Conservation (phyloP, 2,329 filamentous ascomycete genomes). For the Penicillium freii region DNA sequence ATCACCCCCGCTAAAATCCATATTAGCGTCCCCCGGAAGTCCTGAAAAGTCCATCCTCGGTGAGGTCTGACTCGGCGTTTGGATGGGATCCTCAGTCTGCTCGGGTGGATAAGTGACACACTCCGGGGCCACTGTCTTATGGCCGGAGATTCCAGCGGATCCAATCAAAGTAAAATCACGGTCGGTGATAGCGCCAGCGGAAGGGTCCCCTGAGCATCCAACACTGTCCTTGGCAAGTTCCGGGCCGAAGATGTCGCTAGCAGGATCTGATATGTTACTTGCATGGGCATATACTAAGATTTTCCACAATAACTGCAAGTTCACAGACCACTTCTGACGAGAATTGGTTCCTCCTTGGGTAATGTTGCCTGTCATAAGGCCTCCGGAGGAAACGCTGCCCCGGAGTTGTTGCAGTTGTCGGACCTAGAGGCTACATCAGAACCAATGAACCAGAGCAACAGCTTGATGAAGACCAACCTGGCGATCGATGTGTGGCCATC, state of each 20-base stretch:
- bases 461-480: conserved; percentile 8
- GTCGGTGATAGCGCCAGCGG: conserved; percentile 17
- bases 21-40: conserved; percentile 1
- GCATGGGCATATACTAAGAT: conserved; percentile 40
- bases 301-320: conserved; percentile 38
- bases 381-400: conserved; percentile 33
- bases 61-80: conserved; percentile 7
- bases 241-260: conserved; percentile 21
- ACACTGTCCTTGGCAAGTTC: conserved; percentile 16
- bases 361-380: conserved; percentile 6
- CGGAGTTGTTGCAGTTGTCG: conserved; percentile 31
- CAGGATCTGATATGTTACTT: conserved; percentile 21
- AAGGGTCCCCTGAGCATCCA: conserved; percentile 4
- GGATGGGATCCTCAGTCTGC: conserved; percentile 15
- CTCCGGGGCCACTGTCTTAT: conserved; percentile 39
- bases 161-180: conserved; percentile 40
- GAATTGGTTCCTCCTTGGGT: not conserved
- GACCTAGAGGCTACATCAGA: conserved; percentile 12
- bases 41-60: conserved; percentile 9
- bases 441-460: not conserved
- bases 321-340: conserved; percentile 33
- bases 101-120: conserved; percentile 38
- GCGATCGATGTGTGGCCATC: conserved; percentile 39
- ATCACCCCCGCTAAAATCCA: conserved; percentile 20
- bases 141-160: conserved; percentile 40